Conservation (phyloP, 2,329 filamentous ascomycete species). For the Aspergillus luchuensis region DNA sequence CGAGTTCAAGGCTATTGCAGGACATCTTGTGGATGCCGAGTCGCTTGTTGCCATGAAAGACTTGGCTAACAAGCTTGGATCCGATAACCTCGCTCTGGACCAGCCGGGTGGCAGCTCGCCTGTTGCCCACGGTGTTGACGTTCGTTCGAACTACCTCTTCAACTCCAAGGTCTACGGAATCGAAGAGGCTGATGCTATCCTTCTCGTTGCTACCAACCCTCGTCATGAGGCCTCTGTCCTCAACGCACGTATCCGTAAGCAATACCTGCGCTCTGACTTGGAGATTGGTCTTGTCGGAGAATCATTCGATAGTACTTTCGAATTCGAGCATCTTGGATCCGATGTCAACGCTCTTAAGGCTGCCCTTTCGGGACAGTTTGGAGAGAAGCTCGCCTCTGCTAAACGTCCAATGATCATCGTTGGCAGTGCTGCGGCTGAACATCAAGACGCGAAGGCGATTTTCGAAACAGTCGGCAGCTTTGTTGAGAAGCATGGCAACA, state of each 20-base stretch:
- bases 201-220: slow-evolving; percentile 93
- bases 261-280: slow-evolving; percentile 93
- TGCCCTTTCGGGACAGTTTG: slow-evolving; percentile 81
- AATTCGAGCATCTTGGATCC: slow-evolving; percentile 85
- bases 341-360: slow-evolving; percentile 80
- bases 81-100: slow-evolving; percentile 92
- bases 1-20: slow-evolving; percentile 94
- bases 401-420: slow-evolving; percentile 97
- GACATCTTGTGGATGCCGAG: slow-evolving; percentile 88
- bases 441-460: slow-evolving; percentile 85
- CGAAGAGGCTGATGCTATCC: slow-evolving; percentile 88
- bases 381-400: slow-evolving; percentile 84
- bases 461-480: slow-evolving; percentile 90
- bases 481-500: slow-evolving; percentile 87
- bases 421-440: slow-evolving; percentile 88
- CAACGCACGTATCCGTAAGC: slow-evolving; percentile 95
- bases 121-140: slow-evolving; percentile 86
- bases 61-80: slow-evolving; percentile 91
- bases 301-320: slow-evolving; percentile 89
- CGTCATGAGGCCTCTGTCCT: slow-evolving; percentile 92
- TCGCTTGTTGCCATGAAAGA: slow-evolving; percentile 96
- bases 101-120: slow-evolving; percentile 81
- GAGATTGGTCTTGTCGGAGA: slow-evolving; percentile 91
- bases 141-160: slow-evolving; percentile 93
- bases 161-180: slow-evolving; percentile 94